Conservation (phyloP, 176 grass and related monocot genomes). For the Carex kokanica region DNA sequence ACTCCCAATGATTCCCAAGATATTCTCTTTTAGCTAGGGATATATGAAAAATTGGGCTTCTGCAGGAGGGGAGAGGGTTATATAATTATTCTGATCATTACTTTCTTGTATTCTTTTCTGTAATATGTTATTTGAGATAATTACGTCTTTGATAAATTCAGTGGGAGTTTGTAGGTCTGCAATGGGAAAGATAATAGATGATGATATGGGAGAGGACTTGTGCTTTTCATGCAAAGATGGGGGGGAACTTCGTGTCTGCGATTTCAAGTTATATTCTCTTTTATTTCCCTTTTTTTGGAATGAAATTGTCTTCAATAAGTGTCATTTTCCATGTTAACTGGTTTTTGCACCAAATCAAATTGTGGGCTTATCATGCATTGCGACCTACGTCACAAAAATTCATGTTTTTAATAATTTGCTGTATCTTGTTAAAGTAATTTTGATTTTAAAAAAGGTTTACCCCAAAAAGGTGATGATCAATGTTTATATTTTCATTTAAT, state of each 20-base stretch:
- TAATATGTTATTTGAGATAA: not conserved
- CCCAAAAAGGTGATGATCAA: constrained; percentile 5
- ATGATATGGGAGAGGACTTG: constrained; percentile 45
- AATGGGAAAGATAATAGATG: constrained; percentile 26
- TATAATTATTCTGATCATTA: too few relatives aligned
- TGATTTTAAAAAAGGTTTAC: not conserved
- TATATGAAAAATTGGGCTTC: too few relatives aligned
- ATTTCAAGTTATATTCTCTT: constrained; percentile 39
- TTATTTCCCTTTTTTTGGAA: not conserved
- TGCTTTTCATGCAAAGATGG: constrained; percentile 86
- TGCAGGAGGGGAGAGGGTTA: too few relatives aligned
- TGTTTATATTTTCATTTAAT: not conserved
- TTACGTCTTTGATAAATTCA: not conserved
- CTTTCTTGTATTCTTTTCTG: not conserved
- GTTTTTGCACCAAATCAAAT: not conserved
- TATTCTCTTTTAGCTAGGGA: too few relatives aligned
- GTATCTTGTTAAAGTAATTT: not conserved
- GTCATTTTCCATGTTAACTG: not conserved
- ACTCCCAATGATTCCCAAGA: too few relatives aligned
- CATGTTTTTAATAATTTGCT: not conserved
- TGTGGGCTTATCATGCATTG: not conserved
- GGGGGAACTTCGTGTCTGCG: constrained; percentile 53
- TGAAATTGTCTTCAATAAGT: not conserved
- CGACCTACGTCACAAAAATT: not conserved
- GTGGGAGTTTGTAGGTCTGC: not conserved